Percentiles rank a stretch among this genome's conserved stretches.
phyloP scores from a whole-genome alignment of 495 filamentous ascomycete genomes.

The Annulohypoxylon bovei region DNA sequence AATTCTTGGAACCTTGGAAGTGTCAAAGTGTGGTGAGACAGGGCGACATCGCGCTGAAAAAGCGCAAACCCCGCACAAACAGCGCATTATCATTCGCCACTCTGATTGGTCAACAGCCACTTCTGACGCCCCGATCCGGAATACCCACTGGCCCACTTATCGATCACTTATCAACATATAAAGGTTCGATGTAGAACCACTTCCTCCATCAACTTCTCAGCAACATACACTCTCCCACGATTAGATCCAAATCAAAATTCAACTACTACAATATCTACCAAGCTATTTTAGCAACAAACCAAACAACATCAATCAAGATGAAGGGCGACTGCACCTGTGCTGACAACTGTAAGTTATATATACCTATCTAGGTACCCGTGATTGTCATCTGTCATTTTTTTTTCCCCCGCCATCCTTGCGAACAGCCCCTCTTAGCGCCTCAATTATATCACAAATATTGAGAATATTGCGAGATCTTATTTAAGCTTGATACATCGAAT shows the following conservation, averaged over 20 bases:
- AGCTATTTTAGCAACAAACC: slow-evolving; percentile 16
- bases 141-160: slow-evolving; percentile 18
- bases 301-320: slow-evolving; percentile 52
- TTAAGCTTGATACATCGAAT: not conserved
- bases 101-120: slow-evolving; percentile 16
- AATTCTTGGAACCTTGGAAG: not conserved
- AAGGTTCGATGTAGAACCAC: slow-evolving; percentile 14
- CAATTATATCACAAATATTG: not conserved
- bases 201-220: slow-evolving; percentile 20
- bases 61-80: slow-evolving; percentile 50
- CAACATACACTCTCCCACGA: slow-evolving; percentile 12
- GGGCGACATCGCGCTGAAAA: slow-evolving; percentile 43
- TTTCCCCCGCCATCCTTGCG: not conserved
- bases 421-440: not conserved
- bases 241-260: slow-evolving; percentile 7
- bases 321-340: slow-evolving; percentile 59
- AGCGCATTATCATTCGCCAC: slow-evolving; percentile 33
- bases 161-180: slow-evolving; percentile 39
- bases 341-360: slow-evolving; percentile 56
- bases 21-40: slow-evolving; percentile 36
- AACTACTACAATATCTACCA: slow-evolving; percentile 17
- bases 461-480: not conserved
- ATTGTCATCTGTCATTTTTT: slow-evolving; percentile 19
- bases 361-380: not conserved
- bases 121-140: slow-evolving; percentile 25